Evolutionary conservation across 495 filamentous ascomycete genomes (phyloP), one percentile per base, ranked within the genome.

Genomic region (Bathelium albidoporum): DNA sequence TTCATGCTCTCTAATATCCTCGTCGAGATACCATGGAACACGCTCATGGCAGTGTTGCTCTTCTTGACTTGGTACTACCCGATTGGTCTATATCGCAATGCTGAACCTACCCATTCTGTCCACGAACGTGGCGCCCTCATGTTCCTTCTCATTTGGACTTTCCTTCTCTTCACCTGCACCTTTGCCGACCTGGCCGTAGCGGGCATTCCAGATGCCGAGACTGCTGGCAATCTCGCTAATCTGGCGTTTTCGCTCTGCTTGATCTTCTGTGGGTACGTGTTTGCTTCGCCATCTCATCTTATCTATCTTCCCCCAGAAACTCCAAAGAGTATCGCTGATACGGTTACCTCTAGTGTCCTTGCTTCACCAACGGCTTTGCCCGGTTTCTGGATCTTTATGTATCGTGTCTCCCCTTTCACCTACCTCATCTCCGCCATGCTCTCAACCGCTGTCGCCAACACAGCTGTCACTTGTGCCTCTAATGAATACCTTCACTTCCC

Each of bases 121-220:
- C 72, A 79, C 31, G 75, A 80, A 53, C 80, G 84, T 20, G 82
- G 82, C 34, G 83, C 76, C 0, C 73, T 85, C 7, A 84, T 88
- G 71, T 82, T 83, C 68, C 75, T 87, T 4, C 76, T 85, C 61
- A 80, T 79, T 59, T 83, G 79, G 14, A 85, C 83, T 9, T 88
- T 88, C 66, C 75, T 65, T 52, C 22, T 65, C 39, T 68, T 59
- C 29, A 53, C 66, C n/a, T 68, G 61, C 9, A 64, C 62, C 7
- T 65, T 68, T 43, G 64, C 63, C 9, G 53, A 65, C 12, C n/a
- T 65, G 10, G 22, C n/a, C 41, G 62, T 68, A 10, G 66, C 63
- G 2, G 66, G 45, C 24, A 20, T 68, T 3, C 60, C 63, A 16
- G 63, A 68, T 39, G 63, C 66, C 10, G 53, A 68, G 28, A 65